Evolutionary conservation across 164 flowering plant species (phyloP).

Genomic region (Chimonanthus praecox): DNA sequence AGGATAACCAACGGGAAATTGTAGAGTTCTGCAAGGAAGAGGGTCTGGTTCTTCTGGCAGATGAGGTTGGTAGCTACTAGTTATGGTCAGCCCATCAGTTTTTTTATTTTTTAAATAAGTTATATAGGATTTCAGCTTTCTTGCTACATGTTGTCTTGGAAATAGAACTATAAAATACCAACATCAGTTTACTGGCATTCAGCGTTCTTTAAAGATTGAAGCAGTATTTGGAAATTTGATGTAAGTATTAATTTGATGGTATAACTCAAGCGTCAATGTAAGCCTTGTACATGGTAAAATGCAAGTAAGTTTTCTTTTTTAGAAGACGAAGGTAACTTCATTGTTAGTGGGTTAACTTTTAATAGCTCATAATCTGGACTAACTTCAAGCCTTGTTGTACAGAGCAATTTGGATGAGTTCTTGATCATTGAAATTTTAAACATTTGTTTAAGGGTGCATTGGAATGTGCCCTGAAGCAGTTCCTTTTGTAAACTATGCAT

Average conservation of each 20-base stretch:
- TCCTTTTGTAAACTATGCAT: background rate
- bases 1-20: constrained; percentile 78
- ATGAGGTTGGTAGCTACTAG: constrained; percentile 60
- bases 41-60: constrained; percentile 94
- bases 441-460: background rate
- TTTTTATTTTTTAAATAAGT: no score
- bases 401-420: background rate
- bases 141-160: background rate
- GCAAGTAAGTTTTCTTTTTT: no score
- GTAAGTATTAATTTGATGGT: background rate
- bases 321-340: background rate
- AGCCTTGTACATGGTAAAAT: background rate
- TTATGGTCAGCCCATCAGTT: background rate
- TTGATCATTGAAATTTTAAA: background rate
- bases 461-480: background rate
- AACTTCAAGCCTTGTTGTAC: background rate
- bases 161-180: background rate
- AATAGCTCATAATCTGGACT: background rate
- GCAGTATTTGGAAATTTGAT: background rate
- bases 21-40: constrained; percentile 95
- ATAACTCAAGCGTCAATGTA: background rate
- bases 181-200: background rate
- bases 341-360: no score
- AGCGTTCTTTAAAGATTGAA: no score
- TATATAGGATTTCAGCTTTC: no score